A percentile compares a stretch with the other conserved stretches of the same genome.
Evolutionary conservation across 2,329 filamentous ascomycete genomes (phyloP).

Genomic region (Cyphellophora attinorum): DNA sequence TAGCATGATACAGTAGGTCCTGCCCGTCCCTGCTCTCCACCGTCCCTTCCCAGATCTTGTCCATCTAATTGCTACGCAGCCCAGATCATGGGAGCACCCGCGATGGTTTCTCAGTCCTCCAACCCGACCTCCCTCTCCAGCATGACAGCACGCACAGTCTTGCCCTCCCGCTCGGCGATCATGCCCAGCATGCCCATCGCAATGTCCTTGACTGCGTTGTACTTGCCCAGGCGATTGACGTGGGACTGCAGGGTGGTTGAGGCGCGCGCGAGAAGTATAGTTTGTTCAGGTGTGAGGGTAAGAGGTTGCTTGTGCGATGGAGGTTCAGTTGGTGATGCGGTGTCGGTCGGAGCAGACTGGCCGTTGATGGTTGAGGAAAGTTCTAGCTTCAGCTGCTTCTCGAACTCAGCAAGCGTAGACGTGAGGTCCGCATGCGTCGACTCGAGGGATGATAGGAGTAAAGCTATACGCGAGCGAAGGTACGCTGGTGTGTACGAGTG

Average conservation of each 20-base stretch:
- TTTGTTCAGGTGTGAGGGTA: not conserved
- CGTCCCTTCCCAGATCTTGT: not conserved
- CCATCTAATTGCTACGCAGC: not conserved
- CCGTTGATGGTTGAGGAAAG: too few species aligned
- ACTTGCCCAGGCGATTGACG: slow-evolving; percentile 56
- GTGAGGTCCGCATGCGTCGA: not conserved
- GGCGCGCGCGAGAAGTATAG: slow-evolving; percentile 22
- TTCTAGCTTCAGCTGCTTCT: not conserved
- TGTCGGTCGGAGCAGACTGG: not conserved
- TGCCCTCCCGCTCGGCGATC: slow-evolving; percentile 45
- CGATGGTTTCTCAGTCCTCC: slow-evolving; percentile 9
- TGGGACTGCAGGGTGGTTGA: slow-evolving; percentile 50
- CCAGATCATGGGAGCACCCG: not conserved
- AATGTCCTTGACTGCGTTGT: slow-evolving; percentile 63
- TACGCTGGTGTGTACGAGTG: not conserved
- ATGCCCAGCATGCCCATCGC: slow-evolving; percentile 57
- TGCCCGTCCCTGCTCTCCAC: not conserved
- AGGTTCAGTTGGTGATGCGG: not conserved
- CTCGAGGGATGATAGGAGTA: not conserved
- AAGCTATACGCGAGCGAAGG: not conserved
- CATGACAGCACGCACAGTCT: slow-evolving; percentile 14
- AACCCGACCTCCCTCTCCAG: slow-evolving; percentile 6
- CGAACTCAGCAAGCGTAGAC: not conserved
- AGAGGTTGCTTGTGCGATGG: not conserved
- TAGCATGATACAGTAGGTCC: too few species aligned